Base-by-base conservation (phyloP, 768 basidiomycete species). In the Pulveroboletus sp. region DNA sequence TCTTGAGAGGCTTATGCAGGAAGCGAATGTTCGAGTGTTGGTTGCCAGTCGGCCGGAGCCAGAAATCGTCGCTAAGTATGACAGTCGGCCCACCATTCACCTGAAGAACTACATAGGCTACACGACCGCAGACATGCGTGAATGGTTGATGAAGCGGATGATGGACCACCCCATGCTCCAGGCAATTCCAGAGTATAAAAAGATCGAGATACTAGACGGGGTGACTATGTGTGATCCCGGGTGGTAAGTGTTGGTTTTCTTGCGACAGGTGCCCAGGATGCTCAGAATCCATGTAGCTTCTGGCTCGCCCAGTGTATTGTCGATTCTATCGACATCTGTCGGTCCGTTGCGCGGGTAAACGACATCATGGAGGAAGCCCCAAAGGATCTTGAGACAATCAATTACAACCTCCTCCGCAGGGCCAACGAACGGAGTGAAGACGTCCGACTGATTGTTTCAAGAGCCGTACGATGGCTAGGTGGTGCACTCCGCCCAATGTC, bases 271-370 rank as follows among this genome's bases (percentile, higher is more conserved):
- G 13, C 23, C 20, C 10, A 16, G 6, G 25, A 33, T 25, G 24
- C 20, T 60, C 16, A 37, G n/a, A 10, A 27, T 19, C 16, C 19
- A 13, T 40, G 11, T 29, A 64, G 63, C 20, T 64, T 64, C 25
- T 65, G 63, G 60, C 56, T 55, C 29, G 63, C 60, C n/a, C 63
- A 65, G 25, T 64, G 63, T 39, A 8, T 60, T 12, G 31, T 64
- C 12, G 63, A 64, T 47, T 65, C 63, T 17, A 40, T 64, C 31
- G 61, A 54, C 33, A 45, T 50, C 20, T 64, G 63, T 44, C 61
- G 55, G 37, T 63, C 61, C 16, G 56, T 65, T 25, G 54, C 49
- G 10, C 53, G 58, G 34, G 58, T 65, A 13, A 58, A 63, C 41
- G 4, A 0, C n/a, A 57, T 57, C 50, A 50, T 65, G 32, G 16